Evolutionary conservation across 2,329 filamentous ascomycete genomes (phyloP), one percentile per base, ranked within the genome.

Genomic region (Nothomitra cinnamomea): DNA sequence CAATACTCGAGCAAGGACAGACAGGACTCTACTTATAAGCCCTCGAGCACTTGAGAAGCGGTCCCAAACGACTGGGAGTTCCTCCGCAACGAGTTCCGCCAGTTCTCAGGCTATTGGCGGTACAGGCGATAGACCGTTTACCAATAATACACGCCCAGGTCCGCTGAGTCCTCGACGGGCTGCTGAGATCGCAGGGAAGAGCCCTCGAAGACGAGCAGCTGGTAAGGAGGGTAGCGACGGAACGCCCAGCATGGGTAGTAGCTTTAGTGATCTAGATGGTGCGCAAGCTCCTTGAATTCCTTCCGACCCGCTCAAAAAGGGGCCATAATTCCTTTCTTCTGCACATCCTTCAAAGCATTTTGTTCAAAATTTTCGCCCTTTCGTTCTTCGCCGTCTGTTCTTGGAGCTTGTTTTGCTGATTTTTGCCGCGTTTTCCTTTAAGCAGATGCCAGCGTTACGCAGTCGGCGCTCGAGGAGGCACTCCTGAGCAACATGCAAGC

Each of bases 261-360:
- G 85, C 60, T 92, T 87, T 61, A 90, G 85, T 66, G 87, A 92
- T 68, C 73, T 94, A 43, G 86, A 90, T 64, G 85, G 84, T 76
- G 65, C 55, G 63, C 56, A 50, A 78, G 15, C 22, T 13, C 53
- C 28, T 47, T 43, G 13, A 21, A 59, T 63, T 61, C 41, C 13
- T 8, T 41, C n/a, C 15, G n/a, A n/a, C 50, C 25, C 48, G 2
- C 47, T 49, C 45, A 21, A 13, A 24, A 13, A 24, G 47, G 21
- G 12, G 1, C 1, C 22, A 10, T 7, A 25, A n/a, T 42, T 42
- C 21, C 7, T 1, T 12, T n/a, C 40, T 42, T 19, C n/a, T n/a
- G n/a, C n/a, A n/a, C n/a, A n/a, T n/a, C n/a, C n/a, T n/a, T n/a
- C n/a, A n/a, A n/a, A n/a, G n/a, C n/a, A n/a, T n/a, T n/a, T n/a